Evolutionary conservation across 352 stramenopile genomes (phyloP), one percentile per base, ranked within the genome.

Genomic region (Plasmopara halstedii): DNA sequence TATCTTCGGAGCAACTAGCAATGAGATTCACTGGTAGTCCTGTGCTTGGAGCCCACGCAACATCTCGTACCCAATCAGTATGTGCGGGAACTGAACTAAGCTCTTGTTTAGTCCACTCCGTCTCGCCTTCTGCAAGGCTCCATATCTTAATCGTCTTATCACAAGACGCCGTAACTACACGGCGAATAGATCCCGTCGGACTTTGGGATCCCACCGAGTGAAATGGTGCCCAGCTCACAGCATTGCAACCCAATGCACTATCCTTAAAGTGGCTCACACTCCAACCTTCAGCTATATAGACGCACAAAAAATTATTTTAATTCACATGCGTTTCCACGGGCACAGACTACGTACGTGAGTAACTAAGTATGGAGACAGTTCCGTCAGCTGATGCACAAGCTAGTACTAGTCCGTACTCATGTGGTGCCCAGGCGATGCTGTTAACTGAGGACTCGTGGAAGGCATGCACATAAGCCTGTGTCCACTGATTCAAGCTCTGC

Each of bases 101-200:
- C 41, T 91, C 73, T 38, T 85, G 62, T 59, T 90, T 89, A 32
- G 55, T 74, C 82, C 82, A 94, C 51, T 91, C 73, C 6, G 67
- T 81, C 47, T 85, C 60, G 22, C 75, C 79, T 19, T 90, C 77
- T 1, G 49, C 27, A 14, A 94, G 51, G 62, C 71, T 90, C 93
- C 95, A 99, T 58, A 99, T 85, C 57, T 97, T 94, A 66, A 99
- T 94, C 8, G 78, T 85, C 74, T 98, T 98, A 69, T 99, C 96
- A 63, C 95, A 98, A 37, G 93, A 97, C 5, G 83, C 97, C 5
- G 96, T 99, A 29, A 98, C 96, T 3, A 99, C 53, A 23, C 90
- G 80, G 34, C 73, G 68, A 35, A 81, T 69, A 22, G 62, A 59
- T 4, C 69, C 75, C 7, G 59, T 55, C 18, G 77, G 70, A 47